Conservation (phyloP, 495 filamentous ascomycete species). For the Sporormia fimetaria region DNA sequence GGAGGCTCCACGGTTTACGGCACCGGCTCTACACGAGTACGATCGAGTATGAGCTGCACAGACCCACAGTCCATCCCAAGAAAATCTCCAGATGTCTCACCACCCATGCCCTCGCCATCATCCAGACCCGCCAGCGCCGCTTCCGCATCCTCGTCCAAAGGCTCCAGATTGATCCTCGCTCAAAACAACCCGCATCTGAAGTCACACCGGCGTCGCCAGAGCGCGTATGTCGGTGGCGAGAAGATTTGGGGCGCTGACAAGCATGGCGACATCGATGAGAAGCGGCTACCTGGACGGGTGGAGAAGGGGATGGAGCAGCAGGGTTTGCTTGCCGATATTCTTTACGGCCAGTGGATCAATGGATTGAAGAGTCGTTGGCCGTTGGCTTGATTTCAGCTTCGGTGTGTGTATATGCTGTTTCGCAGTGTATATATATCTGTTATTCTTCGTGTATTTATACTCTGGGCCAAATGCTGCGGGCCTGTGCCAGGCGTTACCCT, state of each 20-base stretch:
- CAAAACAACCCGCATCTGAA: slow-evolving; percentile 78
- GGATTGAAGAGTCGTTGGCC: slow-evolving; percentile 70
- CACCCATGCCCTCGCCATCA: slow-evolving; percentile 1
- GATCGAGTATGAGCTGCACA: slow-evolving; percentile 12
- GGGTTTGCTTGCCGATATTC: slow-evolving; percentile 75
- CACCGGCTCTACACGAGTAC: slow-evolving; percentile 15
- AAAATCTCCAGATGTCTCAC: background rate
- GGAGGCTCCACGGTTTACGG: slow-evolving; percentile 18
- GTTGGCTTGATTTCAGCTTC: slow-evolving; percentile 8
- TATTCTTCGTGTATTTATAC: too few relatives aligned
- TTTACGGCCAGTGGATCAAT: slow-evolving; percentile 83
- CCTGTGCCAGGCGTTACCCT: too few relatives aligned
- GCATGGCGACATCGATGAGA: slow-evolving; percentile 36
- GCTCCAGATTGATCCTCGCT: slow-evolving; percentile 60
- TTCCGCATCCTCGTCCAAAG: slow-evolving; percentile 19
- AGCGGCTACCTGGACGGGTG: slow-evolving; percentile 34
- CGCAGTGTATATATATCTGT: too few relatives aligned
- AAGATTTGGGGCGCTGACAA: slow-evolving; percentile 11
- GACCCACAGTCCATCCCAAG: background rate
- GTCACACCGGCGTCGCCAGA: slow-evolving; percentile 54
- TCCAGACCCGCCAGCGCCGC: slow-evolving; percentile 1
- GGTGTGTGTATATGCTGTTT: too few relatives aligned
- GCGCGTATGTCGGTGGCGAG: slow-evolving; percentile 37
- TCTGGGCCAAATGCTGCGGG: too few relatives aligned
- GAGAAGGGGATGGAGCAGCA: slow-evolving; percentile 81